Conservation (phyloP, 257 asterid species). For the Solanum bulbocastanum region DNA sequence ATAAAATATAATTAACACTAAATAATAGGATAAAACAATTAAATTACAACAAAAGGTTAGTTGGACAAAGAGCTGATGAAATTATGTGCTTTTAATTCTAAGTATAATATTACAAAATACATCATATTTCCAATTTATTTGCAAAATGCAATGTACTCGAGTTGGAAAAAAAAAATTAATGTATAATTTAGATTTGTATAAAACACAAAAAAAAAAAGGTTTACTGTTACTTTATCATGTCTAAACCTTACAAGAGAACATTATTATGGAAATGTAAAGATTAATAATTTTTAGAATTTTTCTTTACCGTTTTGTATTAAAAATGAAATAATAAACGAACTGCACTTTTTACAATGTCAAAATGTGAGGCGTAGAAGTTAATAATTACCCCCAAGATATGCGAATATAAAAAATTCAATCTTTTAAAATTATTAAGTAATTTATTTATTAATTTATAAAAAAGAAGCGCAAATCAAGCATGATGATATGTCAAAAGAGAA, state of each 20-base stretch:
- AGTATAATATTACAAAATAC: too few species aligned
- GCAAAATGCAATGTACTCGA: too few species aligned
- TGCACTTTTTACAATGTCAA: background rate
- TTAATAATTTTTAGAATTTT: background rate
- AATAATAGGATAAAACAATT: too few species aligned
- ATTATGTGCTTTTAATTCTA: too few species aligned
- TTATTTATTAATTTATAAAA: background rate
- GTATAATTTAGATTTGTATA: too few species aligned
- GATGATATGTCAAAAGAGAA: background rate
- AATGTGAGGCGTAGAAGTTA: background rate
- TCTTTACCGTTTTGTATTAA: background rate
- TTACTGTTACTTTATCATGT: background rate
- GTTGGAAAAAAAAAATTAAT: too few species aligned
- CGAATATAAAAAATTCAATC: background rate
- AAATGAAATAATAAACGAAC: background rate
- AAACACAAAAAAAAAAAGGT: too few species aligned
- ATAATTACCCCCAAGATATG: background rate
- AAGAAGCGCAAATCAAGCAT: background rate
- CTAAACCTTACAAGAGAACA: background rate
- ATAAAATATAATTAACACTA: too few species aligned
- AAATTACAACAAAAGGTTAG: too few species aligned
- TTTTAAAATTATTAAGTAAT: background rate
- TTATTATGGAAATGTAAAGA: background rate
- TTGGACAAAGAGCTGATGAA: too few species aligned
- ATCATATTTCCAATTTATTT: too few species aligned